Evolutionary conservation across 176 grass and related monocot species (phyloP), one percentile per base, ranked within the genome.

Genomic region (Thalia dealbata): DNA sequence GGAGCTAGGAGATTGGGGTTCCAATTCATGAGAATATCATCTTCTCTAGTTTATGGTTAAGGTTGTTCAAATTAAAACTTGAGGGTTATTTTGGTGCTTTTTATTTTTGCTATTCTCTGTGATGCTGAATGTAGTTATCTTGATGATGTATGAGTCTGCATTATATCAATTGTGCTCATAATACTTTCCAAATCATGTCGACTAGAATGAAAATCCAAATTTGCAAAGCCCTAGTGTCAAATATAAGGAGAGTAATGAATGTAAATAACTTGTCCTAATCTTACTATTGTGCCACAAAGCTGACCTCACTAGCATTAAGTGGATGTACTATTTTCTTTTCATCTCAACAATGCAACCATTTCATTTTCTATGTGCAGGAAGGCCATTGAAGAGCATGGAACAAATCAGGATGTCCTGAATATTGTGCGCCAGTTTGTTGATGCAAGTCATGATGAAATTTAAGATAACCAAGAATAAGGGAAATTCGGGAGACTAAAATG

Each of bases 401-500:
- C 78, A 52, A 88, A 69, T 79, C 85, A 52, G 78, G 89, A 88
- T 71, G 87, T 86, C 62, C 28, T 88, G 50, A 86, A 84, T 80
- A 74, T 91, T 64, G 83, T 97, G 67, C 76, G 78, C 78, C 89
- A 86, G 61, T 88, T 91, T 84, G 80, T 97, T 69, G 72, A 84
- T 84, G 85, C 87, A 69, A 84, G 84, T 82, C 85, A 81, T 64
- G 82, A 71, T 16, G 89, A 97, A 88, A 90, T 97, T n/a, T 74
- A 81, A 97, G 93, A 89, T 97, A 52, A 69, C n/a, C n/a, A 38
- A 30, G 2, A 24, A n/a, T 35, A 18, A 10, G 14, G 21, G 58
- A 71, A 71, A 63, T 52, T 29, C 32, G 70, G 28, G 41, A 44
- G 18, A 32, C n/a, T 63, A 15, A 38, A 30, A 63, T 63, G 61